Evolutionary conservation across 2,329 filamentous ascomycete species (phyloP), one percentile per base, ranked within the genome.

Genomic region (Zarea fungicola): DNA sequence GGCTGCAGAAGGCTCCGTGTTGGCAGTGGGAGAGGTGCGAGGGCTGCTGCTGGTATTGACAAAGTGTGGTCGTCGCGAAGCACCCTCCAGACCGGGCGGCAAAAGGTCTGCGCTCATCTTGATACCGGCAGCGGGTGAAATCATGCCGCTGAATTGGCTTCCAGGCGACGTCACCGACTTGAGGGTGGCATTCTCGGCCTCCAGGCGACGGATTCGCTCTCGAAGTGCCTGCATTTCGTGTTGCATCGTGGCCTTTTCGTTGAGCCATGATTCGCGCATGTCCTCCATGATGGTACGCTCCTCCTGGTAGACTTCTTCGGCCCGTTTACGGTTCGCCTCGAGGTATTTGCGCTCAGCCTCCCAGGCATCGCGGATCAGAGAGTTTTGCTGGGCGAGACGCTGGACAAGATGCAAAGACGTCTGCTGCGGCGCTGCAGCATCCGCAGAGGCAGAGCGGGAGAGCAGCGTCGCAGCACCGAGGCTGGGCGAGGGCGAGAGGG

Each of bases 261-360:
- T 60, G 19, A 71, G 61, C 75, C 75, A 78, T 11, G 66, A 60
- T 14, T 68, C 59, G 16, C 72, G 68, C 52, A 77, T 72, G 32
- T 75, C 72, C 44, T 78, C 74, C 71, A 79, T 78, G 49, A 78
- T 67, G 42, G 65, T 65, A 7, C 75, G 72, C 56, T 80, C 76
- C 55, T 78, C 74, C 53, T 71, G 71, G 56, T 78, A 78, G n/a
- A 79, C 71, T 57, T 77, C 73, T 55, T 79, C 77, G 4, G 73
- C 76, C 13, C 75, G 71, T 39, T 71, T 70, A 10, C 76, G 72
- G 53, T 74, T 77, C 6, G 74, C 75, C 56, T 80, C 76, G 49
- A 80, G 65, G 49, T 78, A 71, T 42, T 70, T 72, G 28, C 76
- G 71, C 58, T 80, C 76, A 9, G 72, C 72, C 56, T 76, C 74